Base-by-base conservation (phyloP, 441 rosid genomes). In the Flueggea neowawraea region DNA sequence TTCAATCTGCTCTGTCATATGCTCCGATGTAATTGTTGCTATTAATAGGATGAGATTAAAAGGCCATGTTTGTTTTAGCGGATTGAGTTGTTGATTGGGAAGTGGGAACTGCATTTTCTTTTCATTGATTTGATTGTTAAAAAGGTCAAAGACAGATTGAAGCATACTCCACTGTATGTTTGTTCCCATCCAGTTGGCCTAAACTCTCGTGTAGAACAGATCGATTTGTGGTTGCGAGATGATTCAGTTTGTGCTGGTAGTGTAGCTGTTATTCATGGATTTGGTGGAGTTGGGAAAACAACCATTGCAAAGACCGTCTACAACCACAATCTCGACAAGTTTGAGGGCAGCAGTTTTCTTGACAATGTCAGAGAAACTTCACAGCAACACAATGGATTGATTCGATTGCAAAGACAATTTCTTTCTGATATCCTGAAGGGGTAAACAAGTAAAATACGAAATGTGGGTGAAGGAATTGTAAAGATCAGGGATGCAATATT, bases 271-370 rank as follows among this genome's bases (percentile, higher is more conserved):
- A 56, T 69, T 6, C 55, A 59, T 39, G 76, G 75, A 11, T 53
- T 73, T 33, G 73, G 70, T 14, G 75, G 81, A 12, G 41, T 67
- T 44, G 79, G 79, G 50, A 75, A 75, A 55, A 71, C 79, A 3
- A 67, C 70, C 10, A 55, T 71, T n/a, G 72, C 79, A 45, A 75
- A 71, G 57, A 39, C 6, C 4, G 63, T 71, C 41, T 75, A 64
- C 45, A 71, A 68, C 9, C 17, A 0, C n/a, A 64, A 51, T 47
- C 48, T 45, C 52, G 15, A 52, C 15, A 68, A 16, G 33, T 75
- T 67, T 43, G 62, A 68, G 6, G 60, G 32, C 12, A 49, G 54
- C 1, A 52, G 77, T 53, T 75, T 75, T 61, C 70, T 75, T 16
- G 63, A 63, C 50, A 54, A 67, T 60, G 61, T 70, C 8, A 55